Conservation (phyloP, 148 eudicot species). For the Dysphania ambrosioides region DNA sequence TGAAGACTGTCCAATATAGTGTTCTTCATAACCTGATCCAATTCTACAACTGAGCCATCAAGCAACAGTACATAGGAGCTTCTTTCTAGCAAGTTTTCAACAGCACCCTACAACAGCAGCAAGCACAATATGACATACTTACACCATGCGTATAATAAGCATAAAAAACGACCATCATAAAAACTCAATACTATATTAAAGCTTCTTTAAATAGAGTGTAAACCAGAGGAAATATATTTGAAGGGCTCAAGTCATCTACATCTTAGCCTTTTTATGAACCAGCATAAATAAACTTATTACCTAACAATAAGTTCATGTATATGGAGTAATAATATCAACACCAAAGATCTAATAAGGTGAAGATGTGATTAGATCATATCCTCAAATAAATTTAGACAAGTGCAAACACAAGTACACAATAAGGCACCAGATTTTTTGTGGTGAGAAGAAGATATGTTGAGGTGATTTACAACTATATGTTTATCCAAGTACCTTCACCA, state of each 20-base stretch:
- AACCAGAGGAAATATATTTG: background rate
- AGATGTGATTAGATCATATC: too few species aligned
- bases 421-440: too few species aligned
- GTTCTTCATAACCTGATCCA: slow-evolving; percentile 44
- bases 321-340: too few species aligned
- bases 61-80: slow-evolving; percentile 64
- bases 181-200: background rate
- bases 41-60: slow-evolving; percentile 62
- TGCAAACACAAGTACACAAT: too few species aligned
- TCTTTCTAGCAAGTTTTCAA: slow-evolving; percentile 74
- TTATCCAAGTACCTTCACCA: slow-evolving; percentile 54
- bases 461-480: background rate
- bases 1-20: slow-evolving; percentile 54
- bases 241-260: too few species aligned
- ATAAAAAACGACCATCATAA: background rate
- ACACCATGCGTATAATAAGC: background rate
- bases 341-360: too few species aligned
- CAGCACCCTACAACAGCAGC: slow-evolving; percentile 68
- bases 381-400: too few species aligned
- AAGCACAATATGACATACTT: slow-evolving; percentile 12
- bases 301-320: too few species aligned
- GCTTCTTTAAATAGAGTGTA: too few species aligned
- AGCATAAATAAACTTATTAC: too few species aligned
- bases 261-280: too few species aligned
- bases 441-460: slow-evolving; percentile 12